Conservation (phyloP, 768 basidiomycete genomes). For the Strobilomyces dryophilus region DNA sequence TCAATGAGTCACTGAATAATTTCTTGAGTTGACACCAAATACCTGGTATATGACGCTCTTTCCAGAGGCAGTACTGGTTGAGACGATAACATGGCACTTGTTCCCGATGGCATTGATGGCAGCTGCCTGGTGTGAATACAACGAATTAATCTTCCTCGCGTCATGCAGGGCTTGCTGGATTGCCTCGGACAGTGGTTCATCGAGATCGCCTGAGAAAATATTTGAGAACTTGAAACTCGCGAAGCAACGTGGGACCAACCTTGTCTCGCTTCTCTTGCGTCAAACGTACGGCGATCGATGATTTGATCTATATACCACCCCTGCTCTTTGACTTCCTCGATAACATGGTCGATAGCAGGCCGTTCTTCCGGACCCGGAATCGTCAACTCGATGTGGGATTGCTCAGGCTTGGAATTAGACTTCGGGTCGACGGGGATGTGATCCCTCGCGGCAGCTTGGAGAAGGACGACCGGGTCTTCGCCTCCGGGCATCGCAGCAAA, state of each 20-base stretch:
- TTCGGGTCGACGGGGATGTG: slow-evolving; percentile 68
- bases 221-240: no score
- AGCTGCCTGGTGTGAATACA: slow-evolving; percentile 69
- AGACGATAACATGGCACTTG: slow-evolving; percentile 76
- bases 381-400: slow-evolving; percentile 7
- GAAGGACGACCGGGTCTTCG: slow-evolving; percentile 59
- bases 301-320: slow-evolving; percentile 74
- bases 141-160: slow-evolving; percentile 54
- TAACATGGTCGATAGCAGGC: slow-evolving; percentile 51
- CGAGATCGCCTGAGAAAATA: slow-evolving; percentile 38
- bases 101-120: slow-evolving; percentile 62
- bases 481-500: slow-evolving; percentile 44
- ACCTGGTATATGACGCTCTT: slow-evolving; percentile 89
- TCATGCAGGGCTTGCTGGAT: slow-evolving; percentile 53
- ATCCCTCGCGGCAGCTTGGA: slow-evolving; percentile 64
- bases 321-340: slow-evolving; percentile 54
- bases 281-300: slow-evolving; percentile 48
- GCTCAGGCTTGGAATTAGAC: background rate
- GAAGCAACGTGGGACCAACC: slow-evolving; percentile 34
- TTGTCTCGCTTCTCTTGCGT: slow-evolving; percentile 46
- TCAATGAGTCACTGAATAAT: background rate
- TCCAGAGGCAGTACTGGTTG: slow-evolving; percentile 86
- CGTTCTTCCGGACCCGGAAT: slow-evolving; percentile 48
- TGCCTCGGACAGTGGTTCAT: slow-evolving; percentile 53
- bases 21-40: background rate